phyloP scores from a whole-genome alignment of 768 basidiomycete species.

The Strobilomyces confusus region DNA sequence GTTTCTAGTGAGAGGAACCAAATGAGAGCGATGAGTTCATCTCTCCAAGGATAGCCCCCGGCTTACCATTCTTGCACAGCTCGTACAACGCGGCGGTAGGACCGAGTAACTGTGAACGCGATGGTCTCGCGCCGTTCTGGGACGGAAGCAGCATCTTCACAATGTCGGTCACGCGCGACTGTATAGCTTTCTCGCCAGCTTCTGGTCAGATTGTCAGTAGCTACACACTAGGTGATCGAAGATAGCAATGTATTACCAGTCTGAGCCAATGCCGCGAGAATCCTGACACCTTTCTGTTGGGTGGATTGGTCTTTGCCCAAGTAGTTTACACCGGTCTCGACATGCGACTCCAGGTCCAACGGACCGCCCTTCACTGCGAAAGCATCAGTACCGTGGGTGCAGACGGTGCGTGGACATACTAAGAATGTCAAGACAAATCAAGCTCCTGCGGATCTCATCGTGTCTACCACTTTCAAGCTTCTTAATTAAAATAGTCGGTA shows the following conservation, averaged over 20 bases:
- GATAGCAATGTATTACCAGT: background rate
- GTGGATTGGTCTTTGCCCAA: background rate
- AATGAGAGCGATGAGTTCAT: background rate
- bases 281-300: background rate
- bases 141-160: background rate
- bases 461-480: background rate
- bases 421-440: constrained; percentile 1
- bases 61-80: background rate
- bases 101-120: background rate
- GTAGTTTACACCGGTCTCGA: background rate
- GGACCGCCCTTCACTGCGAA: background rate
- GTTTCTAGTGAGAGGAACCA: background rate
- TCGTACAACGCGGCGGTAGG: background rate
- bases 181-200: background rate
- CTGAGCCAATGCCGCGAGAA: background rate
- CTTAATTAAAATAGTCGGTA: background rate
- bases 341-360: background rate
- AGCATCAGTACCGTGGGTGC: background rate
- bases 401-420: background rate
- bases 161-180: background rate
- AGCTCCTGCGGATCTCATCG: background rate
- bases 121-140: background rate
- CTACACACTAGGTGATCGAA: background rate
- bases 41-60: background rate
- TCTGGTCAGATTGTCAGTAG: background rate